Evolutionary conservation across 768 basidiomycete genomes (phyloP), one percentile per base, ranked within the genome.

Genomic region (Boletus speciosus): DNA sequence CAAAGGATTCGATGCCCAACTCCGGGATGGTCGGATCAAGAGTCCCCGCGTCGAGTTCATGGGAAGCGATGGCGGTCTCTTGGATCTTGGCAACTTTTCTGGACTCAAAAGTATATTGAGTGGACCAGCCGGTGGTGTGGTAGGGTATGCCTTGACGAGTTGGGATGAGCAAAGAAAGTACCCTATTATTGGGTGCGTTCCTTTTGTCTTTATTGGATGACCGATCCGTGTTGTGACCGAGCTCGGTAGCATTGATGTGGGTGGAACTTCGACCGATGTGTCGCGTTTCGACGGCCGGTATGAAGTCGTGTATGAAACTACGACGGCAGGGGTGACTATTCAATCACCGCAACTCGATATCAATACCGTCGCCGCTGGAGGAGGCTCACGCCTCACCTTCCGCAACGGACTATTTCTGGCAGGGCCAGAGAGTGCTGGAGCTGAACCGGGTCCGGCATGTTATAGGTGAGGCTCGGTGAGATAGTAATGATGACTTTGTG

Each of bases 301-400:
- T 65, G 94, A 98, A 67, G 80, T 92, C 16, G 92, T 96, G 3
- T 96, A 93, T 64, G 95, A 98, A 69, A 94, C 95, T 0, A 96
- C 94, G 0, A 98, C 95, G 0, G 95, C 95, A 0, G 93, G 94
- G 1, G 87, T 97, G 19, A 89, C 89, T 0, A 91, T 98, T 48
- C 92, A 95, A 66, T 88, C 87, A 1, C 92, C 94, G 0, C 93
- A 96, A 61, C 80, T 98, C 16, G 94, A 97, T 63, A 95, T 98
- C 70, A 96, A 96, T 67, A 93, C 92, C 6, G 93, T 97, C 45
- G 95, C 95, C 7, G 95, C 96, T 1, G 95, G 96, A 3, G 95
- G 95, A 41, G 96, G 95, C 0, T 92, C 90, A 1, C 88, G 94
- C 61, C 74, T 98, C 45, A 86, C 83, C 4, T 98, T 90, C 78